Percentiles rank a stretch among this genome's conserved stretches.
These are phyloP conservation scores for Graphilbum fragrans DNA, from an alignment of 2,329 filamentous ascomycete genomes.

Conservation along the genomic window DNA sequence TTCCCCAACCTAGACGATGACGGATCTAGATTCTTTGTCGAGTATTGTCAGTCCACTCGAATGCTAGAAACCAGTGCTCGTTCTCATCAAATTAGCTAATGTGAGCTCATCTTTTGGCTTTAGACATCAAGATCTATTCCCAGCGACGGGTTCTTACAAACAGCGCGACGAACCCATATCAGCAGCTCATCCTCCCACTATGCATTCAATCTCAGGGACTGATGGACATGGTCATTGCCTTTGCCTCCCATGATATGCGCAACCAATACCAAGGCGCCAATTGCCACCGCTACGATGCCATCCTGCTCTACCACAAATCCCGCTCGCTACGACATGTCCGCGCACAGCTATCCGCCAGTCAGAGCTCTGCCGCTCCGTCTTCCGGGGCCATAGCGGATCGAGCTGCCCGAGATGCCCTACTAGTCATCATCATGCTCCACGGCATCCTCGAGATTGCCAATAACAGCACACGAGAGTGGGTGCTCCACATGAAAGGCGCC, in stretches of 20 bases:
- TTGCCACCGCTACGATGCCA: not conserved
- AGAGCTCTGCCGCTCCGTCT: not conserved
- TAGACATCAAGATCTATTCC: slow-evolving; percentile 1
- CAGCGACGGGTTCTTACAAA: not conserved
- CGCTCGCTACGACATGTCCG: slow-evolving; percentile 2
- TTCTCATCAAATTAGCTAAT: too few species aligned
- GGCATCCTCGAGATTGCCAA: slow-evolving; percentile 1
- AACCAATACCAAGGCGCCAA: not conserved
- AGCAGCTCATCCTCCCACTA: not conserved
- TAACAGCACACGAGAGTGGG: slow-evolving; percentile 4
- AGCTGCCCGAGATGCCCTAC: not conserved
- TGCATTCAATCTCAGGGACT: not conserved
- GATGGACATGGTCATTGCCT: slow-evolving; percentile 2
- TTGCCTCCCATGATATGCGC: slow-evolving; percentile 3
- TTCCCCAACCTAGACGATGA: slow-evolving; percentile 1
- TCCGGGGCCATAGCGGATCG: not conserved
- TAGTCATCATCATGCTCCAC: slow-evolving; percentile 1
- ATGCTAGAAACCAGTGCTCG: not conserved
- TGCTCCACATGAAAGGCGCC: slow-evolving; percentile 1
- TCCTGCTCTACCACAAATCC: slow-evolving; percentile 1
- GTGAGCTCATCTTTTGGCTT: too few species aligned
- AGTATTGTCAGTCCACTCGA: slow-evolving; percentile 1
- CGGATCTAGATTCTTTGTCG: not conserved
- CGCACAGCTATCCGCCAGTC: not conserved
- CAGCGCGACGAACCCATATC: slow-evolving; percentile 1